A percentile compares a stretch with the other conserved stretches of the same genome.
Conservation (phyloP, 768 basidiomycete species). For the Auriscalpium microsporum region DNA sequence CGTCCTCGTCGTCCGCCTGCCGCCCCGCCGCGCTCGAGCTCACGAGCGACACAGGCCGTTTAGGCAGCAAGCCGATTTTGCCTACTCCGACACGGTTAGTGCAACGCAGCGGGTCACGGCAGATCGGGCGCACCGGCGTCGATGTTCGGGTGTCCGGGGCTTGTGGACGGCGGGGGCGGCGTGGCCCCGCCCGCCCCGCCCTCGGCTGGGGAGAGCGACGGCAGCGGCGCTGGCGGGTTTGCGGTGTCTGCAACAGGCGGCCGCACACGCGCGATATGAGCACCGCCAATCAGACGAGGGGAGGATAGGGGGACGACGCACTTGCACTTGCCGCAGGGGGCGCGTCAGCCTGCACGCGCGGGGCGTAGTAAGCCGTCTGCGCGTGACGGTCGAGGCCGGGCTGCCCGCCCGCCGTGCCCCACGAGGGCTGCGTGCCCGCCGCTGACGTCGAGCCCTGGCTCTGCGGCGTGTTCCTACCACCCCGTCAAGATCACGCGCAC, state of each 20-base stretch:
- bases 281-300: background rate
- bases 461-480: slow-evolving; percentile 1
- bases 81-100: background rate
- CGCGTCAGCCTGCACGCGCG: background rate
- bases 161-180: slow-evolving; percentile 1
- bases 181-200: background rate
- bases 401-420: background rate
- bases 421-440: background rate
- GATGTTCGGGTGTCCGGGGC: slow-evolving; percentile 8
- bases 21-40: background rate
- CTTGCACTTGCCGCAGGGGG: background rate
- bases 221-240: background rate
- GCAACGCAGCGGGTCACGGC: background rate
- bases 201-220: background rate
- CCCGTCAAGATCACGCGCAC: background rate
- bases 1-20: slow-evolving; percentile 10
- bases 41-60: slow-evolving; percentile 19
- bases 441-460: background rate
- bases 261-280: background rate
- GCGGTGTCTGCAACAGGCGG: background rate
- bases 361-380: slow-evolving; percentile 12
- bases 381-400: slow-evolving; percentile 10
- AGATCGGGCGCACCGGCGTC: slow-evolving; percentile 7
- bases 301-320: background rate
- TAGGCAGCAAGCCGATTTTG: slow-evolving; percentile 21